Base-by-base conservation (phyloP, 768 basidiomycete genomes). In the Kwoniella bestiolae region DNA sequence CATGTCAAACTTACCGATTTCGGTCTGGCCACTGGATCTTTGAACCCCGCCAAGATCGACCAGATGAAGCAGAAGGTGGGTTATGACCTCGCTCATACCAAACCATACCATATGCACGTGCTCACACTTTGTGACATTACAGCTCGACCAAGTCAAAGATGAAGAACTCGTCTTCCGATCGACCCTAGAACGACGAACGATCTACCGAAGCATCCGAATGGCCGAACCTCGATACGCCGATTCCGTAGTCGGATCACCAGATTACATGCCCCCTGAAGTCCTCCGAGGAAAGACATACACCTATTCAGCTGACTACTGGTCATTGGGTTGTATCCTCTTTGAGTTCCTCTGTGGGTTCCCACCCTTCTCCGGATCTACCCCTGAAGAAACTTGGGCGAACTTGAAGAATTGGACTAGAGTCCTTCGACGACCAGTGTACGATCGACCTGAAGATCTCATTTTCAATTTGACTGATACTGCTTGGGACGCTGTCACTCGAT, bases 351-450 rank as follows among this genome's bases (percentile, higher is more conserved):
- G 72, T 60, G 95, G 96, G 28, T 99, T 96, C 83, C 96, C 96
- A 12, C 96, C 96, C 1, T 99, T 99, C 83, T 96, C 92, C 51
- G 96, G 96, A 18, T 87, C 90, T 44, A 93, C 90, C 0, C 91
- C 94, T 0, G 94, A 99, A 70, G 96, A 99, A 82, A 99, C 96
- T 0, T 99, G 96, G 96, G 92, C 92, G 16, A 98, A 98, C 82
- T 83, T 99, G 67, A 97, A 97, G 82, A 97, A 97, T 79, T 99
- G 96, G 96, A 87, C 89, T 18, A 90, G 90, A 68, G 92, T 93
- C 1, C 85, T 99, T 4, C 85, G 90, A n/a, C 82, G 96, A 63
- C 96, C 96, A 2, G 90, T 94, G 72, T 99, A 98, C 73, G 94
- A 97, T 79, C 89, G 90, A 70, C 91, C 92, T 2, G 94, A 98